phyloP scores from a whole-genome alignment of 1,284 basidiomycete genomes.

The Cutaneotrichosporon cavernicola region DNA sequence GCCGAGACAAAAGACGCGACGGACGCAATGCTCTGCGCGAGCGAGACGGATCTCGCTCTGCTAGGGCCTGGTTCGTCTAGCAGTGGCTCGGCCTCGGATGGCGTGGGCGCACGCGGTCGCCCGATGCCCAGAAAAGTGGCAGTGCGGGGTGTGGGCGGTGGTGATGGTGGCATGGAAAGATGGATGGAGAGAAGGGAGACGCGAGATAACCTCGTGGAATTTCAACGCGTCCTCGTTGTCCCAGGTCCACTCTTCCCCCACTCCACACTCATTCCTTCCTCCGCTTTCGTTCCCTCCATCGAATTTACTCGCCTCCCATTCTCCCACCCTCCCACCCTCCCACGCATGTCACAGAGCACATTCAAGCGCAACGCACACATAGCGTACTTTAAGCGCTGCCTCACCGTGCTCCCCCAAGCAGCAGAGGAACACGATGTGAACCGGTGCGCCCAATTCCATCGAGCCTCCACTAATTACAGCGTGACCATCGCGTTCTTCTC shows the following conservation, averaged over 20 bases:
- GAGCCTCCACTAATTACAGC: constrained; percentile 54
- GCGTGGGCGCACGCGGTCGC: not conserved
- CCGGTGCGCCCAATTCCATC: constrained; percentile 31
- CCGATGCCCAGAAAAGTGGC: constrained; percentile 9
- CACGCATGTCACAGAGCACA: constrained; percentile 35
- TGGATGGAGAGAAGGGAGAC: not conserved
- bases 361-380: constrained; percentile 53
- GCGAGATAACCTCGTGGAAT: constrained; percentile 15
- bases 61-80: constrained; percentile 11
- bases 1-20: constrained; percentile 9
- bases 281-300: not conserved
- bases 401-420: constrained; percentile 43
- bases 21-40: constrained; percentile 15
- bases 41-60: constrained; percentile 2
- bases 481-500: constrained; percentile 82
- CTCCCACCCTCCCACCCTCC: not conserved
- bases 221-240: not conserved
- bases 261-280: not conserved
- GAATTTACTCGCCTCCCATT: not conserved
- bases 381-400: constrained; percentile 47
- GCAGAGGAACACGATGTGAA: constrained; percentile 50
- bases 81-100: constrained; percentile 2
- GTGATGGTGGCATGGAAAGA: constrained; percentile 12
- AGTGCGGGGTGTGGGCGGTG: constrained; percentile 10
- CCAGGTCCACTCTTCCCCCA: not conserved